Conservation (phyloP, 1,284 basidiomycete genomes). For the Marasmius fiardii region DNA sequence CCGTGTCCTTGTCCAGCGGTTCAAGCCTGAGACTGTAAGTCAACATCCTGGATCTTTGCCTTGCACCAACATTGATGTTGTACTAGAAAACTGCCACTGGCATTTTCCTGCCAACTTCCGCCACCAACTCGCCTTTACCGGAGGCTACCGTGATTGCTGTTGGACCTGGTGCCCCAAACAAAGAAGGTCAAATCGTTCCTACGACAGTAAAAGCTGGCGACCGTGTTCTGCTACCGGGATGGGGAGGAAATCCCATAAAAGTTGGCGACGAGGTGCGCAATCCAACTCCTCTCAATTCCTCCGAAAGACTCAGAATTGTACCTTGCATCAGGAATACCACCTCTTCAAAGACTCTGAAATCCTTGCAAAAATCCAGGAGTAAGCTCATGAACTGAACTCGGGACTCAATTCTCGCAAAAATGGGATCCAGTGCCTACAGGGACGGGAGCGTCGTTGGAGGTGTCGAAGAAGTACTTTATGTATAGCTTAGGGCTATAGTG, state of each 20-base stretch:
- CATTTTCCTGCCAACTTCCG: conserved; percentile 90
- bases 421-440: background rate
- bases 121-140: conserved; percentile 81
- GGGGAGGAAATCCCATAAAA: conserved; percentile 96
- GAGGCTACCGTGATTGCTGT: conserved; percentile 97
- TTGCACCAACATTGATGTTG: background rate
- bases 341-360: conserved; percentile 96
- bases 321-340: conserved; percentile 76
- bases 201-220: conserved; percentile 86
- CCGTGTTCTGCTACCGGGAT: conserved; percentile 90
- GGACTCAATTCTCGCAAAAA: background rate
- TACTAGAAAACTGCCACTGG: conserved; percentile 90
- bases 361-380: conserved; percentile 96
- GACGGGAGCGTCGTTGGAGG: background rate
- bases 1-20: conserved; percentile 95
- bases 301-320: background rate
- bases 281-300: background rate
- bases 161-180: conserved; percentile 89
- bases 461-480: background rate
- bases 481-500: background rate
- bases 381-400: conserved; percentile 21
- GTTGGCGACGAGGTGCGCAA: conserved; percentile 89
- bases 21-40: conserved; percentile 88
- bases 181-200: conserved; percentile 81
- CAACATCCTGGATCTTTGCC: background rate